Conservation (phyloP, 2,329 filamentous ascomycete genomes). For the Neofusicoccum laricinum region DNA sequence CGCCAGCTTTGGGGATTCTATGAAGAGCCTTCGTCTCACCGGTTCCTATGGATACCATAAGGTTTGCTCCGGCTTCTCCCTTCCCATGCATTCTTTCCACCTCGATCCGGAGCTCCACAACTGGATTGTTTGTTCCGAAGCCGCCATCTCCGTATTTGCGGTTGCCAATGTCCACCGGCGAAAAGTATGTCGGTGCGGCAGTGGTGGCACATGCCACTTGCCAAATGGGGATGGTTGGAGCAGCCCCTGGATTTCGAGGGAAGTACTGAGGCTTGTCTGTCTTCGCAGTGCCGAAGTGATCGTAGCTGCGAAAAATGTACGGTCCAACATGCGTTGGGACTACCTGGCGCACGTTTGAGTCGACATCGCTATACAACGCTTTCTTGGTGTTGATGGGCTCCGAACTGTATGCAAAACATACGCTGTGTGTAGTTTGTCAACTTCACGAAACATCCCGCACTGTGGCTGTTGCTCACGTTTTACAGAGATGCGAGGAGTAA, state of each 20-base stretch:
- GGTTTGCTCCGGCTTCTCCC: not conserved
- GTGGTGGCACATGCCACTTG: conserved; percentile 4
- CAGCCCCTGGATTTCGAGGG: not conserved
- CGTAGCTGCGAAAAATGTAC: conserved; percentile 5
- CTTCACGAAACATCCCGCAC: not conserved
- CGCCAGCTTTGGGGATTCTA: not conserved
- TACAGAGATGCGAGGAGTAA: not conserved
- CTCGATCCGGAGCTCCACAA: not conserved
- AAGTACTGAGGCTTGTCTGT: not conserved
- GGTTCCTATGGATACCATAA: not conserved
- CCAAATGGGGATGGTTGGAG: not conserved
- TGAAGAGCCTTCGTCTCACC: not conserved
- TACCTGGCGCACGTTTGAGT: not conserved
- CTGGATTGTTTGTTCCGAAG: not conserved
- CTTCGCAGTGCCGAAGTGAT: not conserved
- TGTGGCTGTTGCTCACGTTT: not conserved
- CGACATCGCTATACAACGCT: not conserved
- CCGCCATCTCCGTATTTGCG: conserved; percentile 2
- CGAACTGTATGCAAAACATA: not conserved
- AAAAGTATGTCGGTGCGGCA: conserved; percentile 1
- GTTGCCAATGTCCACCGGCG: not conserved
- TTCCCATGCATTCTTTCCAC: too few relatives aligned
- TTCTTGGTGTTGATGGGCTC: not conserved
- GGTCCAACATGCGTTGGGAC: not conserved
- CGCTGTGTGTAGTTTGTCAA: not conserved